Conservation (phyloP, 371 early-diverging fungal genomes). For the Mortierella sp. region DNA sequence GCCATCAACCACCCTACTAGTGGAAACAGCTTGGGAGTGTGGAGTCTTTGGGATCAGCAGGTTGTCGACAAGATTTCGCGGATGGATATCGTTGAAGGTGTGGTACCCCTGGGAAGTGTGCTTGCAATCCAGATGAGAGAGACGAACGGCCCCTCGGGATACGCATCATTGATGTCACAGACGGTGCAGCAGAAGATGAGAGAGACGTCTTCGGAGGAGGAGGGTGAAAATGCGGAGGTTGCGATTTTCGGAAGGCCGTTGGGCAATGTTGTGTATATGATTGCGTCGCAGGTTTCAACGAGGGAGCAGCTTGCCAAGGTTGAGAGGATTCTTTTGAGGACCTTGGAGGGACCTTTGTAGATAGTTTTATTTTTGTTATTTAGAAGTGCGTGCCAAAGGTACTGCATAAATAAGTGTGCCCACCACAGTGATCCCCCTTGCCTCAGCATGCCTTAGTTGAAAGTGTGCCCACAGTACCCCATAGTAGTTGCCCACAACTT, state of each 20-base stretch:
- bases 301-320: slow-evolving; percentile 65
- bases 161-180: slow-evolving; percentile 68
- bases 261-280: slow-evolving; percentile 85
- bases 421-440: too few species aligned
- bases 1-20: slow-evolving; percentile 3
- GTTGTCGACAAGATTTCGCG: slow-evolving; percentile 68
- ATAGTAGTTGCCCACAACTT: too few species aligned
- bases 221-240: slow-evolving; percentile 45
- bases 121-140: slow-evolving; percentile 79
- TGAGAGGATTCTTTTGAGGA: slow-evolving; percentile 63
- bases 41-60: slow-evolving; percentile 73
- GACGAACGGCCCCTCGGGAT: slow-evolving; percentile 65
- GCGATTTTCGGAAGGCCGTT: slow-evolving; percentile 78
- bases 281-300: slow-evolving; percentile 76
- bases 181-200: slow-evolving; percentile 65
- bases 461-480: too few species aligned
- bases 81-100: slow-evolving; percentile 74
- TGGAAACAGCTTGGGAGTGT: slow-evolving; percentile 42
- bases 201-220: slow-evolving; percentile 8
- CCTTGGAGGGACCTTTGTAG: slow-evolving; percentile 34
- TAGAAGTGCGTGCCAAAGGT: background rate
- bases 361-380: background rate
- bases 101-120: slow-evolving; percentile 80
- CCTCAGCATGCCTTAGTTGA: too few species aligned
- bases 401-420: too few species aligned